Conservation (phyloP, 768 basidiomycete species). For the Hericium coralloides region DNA sequence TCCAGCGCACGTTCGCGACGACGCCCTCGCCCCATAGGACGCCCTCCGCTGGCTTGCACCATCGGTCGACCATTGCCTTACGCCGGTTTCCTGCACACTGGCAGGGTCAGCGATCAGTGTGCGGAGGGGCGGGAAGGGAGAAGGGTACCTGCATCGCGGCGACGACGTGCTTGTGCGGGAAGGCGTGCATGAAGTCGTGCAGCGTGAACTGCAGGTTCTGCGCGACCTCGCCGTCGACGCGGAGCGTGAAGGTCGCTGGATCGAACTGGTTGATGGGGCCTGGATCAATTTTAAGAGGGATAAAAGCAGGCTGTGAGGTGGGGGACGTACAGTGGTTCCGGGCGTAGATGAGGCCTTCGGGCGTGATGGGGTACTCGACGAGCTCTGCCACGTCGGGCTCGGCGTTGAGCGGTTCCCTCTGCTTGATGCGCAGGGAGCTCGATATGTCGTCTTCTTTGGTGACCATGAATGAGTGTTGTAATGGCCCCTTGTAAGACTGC, state of each 20-base stretch:
- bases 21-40: conserved; percentile 41
- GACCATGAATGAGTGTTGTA: too few species aligned
- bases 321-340: conserved; percentile 51
- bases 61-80: conserved; percentile 52
- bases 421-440: conserved; percentile 32
- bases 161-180: conserved; percentile 26
- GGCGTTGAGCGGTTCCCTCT: conserved; percentile 55
- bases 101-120: neutral
- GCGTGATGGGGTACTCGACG: conserved; percentile 51
- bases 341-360: conserved; percentile 56
- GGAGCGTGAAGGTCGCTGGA: conserved; percentile 33
- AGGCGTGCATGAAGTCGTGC: conserved; percentile 30
- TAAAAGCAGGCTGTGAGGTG: neutral
- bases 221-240: conserved; percentile 28
- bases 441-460: neutral
- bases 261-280: conserved; percentile 36
- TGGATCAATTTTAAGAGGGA: neutral
- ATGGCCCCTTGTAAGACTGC: too few species aligned
- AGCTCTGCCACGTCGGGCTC: conserved; percentile 51
- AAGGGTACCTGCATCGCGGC: conserved; percentile 20
- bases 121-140: neutral
- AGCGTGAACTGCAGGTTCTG: conserved; percentile 28
- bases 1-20: conserved; percentile 16
- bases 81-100: conserved; percentile 63
- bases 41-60: conserved; percentile 38